These are phyloP conservation scores for Aspergillus caelatus DNA, from an alignment of 2,329 filamentous ascomycete species.

Conservation along the genomic window DNA sequence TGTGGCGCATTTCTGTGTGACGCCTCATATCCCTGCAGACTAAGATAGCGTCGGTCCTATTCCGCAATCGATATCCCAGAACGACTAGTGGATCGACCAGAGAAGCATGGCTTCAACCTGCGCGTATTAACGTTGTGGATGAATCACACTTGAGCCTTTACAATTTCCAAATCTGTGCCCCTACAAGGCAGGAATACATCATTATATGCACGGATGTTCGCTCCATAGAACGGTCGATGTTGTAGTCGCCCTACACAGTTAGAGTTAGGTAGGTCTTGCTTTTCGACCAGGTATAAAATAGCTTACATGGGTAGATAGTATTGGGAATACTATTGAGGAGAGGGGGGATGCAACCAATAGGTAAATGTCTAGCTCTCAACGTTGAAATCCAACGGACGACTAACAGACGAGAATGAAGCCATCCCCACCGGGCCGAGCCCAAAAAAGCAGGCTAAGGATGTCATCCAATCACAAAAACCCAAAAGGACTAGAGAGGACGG, in stretches of 20 bases:
- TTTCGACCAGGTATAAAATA: not conserved
- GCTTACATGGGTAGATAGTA: not conserved
- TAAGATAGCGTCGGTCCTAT: not conserved
- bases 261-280: not conserved
- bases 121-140: not conserved
- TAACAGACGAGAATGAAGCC: not conserved
- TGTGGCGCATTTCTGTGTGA: slow-evolving; percentile 4
- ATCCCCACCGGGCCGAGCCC: slow-evolving; percentile 4
- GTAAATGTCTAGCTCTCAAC: not conserved
- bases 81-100: not conserved
- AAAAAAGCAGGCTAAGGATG: not conserved
- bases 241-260: not conserved
- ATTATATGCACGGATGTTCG: not conserved
- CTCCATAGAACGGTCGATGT: not conserved
- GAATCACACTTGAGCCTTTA: not conserved
- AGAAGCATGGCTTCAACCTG: not conserved
- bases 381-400: no score
- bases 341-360: not conserved
- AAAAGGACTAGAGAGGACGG: not conserved
- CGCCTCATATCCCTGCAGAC: not conserved
- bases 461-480: not conserved
- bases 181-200: not conserved
- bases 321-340: not conserved
- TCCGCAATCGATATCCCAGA: not conserved
- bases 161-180: not conserved